Evolutionary conservation across 768 basidiomycete genomes (phyloP).

Genomic region (Trametes meyenii): DNA sequence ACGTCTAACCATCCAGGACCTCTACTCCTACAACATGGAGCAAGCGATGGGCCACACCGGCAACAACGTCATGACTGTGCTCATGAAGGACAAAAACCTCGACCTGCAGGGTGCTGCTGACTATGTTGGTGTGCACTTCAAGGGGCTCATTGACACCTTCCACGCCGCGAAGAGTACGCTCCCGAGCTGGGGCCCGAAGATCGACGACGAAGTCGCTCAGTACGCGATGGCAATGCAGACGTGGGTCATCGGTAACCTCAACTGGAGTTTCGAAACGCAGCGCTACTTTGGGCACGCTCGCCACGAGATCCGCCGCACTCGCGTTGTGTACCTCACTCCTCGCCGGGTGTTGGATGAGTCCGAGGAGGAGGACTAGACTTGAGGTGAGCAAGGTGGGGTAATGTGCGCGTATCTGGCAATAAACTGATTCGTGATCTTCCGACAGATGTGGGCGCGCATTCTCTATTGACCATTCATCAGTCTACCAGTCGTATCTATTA

Average conservation of each 20-base stretch:
- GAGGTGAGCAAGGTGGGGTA: not conserved
- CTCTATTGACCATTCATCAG: no score
- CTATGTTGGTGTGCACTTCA: constrained; percentile 54
- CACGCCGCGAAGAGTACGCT: constrained; percentile 47
- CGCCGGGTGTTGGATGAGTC: constrained; percentile 18
- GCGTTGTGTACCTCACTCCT: constrained; percentile 26
- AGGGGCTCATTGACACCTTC: constrained; percentile 53
- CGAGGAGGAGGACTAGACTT: constrained; percentile 16
- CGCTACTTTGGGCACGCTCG: constrained; percentile 66
- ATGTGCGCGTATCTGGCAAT: not conserved
- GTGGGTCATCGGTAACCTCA: constrained; percentile 66
- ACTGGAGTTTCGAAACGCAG: constrained; percentile 71
- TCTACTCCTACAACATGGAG: constrained; percentile 77
- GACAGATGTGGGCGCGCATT: no score
- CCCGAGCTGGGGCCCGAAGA: constrained; percentile 48
- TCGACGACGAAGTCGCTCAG: constrained; percentile 51
- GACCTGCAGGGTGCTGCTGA: constrained; percentile 63
- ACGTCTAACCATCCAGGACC: constrained; percentile 46
- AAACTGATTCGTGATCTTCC: not conserved
- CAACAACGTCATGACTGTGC: constrained; percentile 71
- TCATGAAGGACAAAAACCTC: constrained; percentile 58
- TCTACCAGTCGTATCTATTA: no score
- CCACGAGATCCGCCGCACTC: constrained; percentile 46
- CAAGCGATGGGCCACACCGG: constrained; percentile 63
- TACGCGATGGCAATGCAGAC: constrained; percentile 59